Conservation (phyloP, 805 yeast species). For the Kuraishia molischiana region DNA sequence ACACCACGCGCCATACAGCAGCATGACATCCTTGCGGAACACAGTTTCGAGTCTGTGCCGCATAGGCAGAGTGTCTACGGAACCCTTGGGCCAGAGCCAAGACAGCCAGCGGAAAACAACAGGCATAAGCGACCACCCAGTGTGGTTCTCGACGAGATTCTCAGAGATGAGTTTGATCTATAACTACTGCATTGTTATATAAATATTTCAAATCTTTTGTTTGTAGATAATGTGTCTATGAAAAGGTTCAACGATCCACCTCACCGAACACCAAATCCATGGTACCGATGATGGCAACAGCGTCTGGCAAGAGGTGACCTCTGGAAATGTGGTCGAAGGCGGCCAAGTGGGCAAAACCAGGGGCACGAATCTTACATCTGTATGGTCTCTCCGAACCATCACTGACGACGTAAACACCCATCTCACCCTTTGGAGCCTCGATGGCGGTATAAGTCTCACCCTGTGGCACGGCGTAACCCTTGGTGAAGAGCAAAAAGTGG, state of each 20-base stretch:
- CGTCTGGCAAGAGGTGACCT: conserved; percentile 84
- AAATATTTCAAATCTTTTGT: background rate
- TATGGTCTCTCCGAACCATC: conserved; percentile 89
- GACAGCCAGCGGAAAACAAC: background rate
- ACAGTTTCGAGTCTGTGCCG: background rate
- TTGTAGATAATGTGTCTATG: conserved; percentile 1
- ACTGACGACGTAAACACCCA: conserved; percentile 83
- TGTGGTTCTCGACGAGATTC: conserved; percentile 1
- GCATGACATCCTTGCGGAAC: background rate
- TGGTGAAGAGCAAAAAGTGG: conserved; percentile 79
- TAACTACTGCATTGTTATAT: conserved; percentile 1
- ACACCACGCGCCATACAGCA: background rate
- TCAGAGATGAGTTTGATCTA: conserved; percentile 1
- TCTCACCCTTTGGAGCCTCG: conserved; percentile 93
- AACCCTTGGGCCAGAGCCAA: no score
- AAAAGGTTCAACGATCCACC: conserved; percentile 61
- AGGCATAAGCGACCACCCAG: conserved; percentile 2
- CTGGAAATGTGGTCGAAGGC: conserved; percentile 83
- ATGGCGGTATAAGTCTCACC: conserved; percentile 90
- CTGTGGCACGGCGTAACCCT: conserved; percentile 81
- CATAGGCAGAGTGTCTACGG: no score
- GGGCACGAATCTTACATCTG: conserved; percentile 90
- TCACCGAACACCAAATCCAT: conserved; percentile 94
- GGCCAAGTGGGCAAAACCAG: conserved; percentile 84
- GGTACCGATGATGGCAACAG: conserved; percentile 89